Conservation (phyloP, 2,329 filamentous ascomycete species). For the Sporothrix schenckii region DNA sequence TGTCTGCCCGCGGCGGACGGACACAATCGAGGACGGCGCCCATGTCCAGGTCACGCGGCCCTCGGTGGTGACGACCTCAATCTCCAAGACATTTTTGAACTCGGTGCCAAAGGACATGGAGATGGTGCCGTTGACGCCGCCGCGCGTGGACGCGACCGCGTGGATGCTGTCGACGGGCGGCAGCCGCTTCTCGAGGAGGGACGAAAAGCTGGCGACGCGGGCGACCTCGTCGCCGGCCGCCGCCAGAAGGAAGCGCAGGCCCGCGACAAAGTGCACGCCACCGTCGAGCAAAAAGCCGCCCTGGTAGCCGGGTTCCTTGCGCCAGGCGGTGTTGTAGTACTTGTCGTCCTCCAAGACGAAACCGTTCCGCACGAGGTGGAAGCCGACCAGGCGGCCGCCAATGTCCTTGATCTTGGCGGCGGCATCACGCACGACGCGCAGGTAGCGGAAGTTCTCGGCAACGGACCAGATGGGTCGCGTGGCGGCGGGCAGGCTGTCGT, state of each 20-base stretch:
- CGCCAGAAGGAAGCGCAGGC: conserved; percentile 60
- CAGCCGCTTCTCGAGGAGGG: conserved; percentile 58
- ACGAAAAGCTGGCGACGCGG: conserved; percentile 58
- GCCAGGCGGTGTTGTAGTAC: conserved; percentile 59
- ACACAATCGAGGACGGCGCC: conserved; percentile 36
- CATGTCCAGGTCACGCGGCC: conserved; percentile 41
- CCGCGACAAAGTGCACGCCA: conserved; percentile 72
- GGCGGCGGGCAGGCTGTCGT: conserved; percentile 38
- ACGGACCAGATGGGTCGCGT: conserved; percentile 56
- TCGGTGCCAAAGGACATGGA: conserved; percentile 42
- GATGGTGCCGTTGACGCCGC: conserved; percentile 39
- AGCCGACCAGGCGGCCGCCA: conserved; percentile 42
- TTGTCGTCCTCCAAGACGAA: conserved; percentile 50
- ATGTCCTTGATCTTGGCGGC: conserved; percentile 37
- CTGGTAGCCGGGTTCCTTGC: conserved; percentile 69
- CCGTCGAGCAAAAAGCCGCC: conserved; percentile 77
- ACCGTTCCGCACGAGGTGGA: conserved; percentile 49
- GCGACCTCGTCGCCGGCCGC: conserved; percentile 47
- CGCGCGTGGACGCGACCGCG: conserved; percentile 48
- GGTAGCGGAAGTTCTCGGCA: conserved; percentile 72
- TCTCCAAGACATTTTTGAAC: conserved; percentile 39
- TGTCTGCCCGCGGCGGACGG: conserved; percentile 30
- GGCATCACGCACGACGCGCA: conserved; percentile 37
- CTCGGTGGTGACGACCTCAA: conserved; percentile 40
- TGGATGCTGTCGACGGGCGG: conserved; percentile 69